Evolutionary conservation across 2,329 filamentous ascomycete species (phyloP).

Genomic region (Alternaria arborescens): DNA sequence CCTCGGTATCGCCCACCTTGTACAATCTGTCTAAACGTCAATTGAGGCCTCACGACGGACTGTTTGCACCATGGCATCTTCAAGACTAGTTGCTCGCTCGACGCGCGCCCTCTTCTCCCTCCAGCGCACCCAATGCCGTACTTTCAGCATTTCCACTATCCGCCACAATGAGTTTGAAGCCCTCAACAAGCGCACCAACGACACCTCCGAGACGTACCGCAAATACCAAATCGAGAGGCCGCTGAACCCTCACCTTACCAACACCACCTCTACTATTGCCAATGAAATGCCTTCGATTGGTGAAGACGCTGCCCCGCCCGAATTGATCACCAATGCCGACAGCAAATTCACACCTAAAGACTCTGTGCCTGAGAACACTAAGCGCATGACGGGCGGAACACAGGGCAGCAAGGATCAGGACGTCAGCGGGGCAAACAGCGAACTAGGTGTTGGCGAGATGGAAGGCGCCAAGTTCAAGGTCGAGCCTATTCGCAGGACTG

Average conservation of each 20-base stretch:
- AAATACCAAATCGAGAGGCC: slow-evolving; percentile 65
- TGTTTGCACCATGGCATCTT: slow-evolving; percentile 54
- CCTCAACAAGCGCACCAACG: slow-evolving; percentile 60
- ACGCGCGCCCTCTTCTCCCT: slow-evolving; percentile 52
- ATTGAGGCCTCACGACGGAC: slow-evolving; percentile 25
- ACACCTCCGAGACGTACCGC: slow-evolving; percentile 63
- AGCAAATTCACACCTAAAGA: slow-evolving; percentile 66
- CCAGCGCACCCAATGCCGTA: slow-evolving; percentile 43
- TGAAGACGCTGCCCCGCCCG: slow-evolving; percentile 65
- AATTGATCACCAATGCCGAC: slow-evolving; percentile 66
- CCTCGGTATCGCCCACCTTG: slow-evolving; percentile 29
- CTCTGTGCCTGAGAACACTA: slow-evolving; percentile 68
- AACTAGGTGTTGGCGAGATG: slow-evolving; percentile 45
- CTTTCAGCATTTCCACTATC: slow-evolving; percentile 51
- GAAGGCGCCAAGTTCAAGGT: slow-evolving; percentile 74
- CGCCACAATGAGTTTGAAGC: slow-evolving; percentile 51
- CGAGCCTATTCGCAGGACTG: slow-evolving; percentile 84
- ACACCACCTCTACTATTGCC: slow-evolving; percentile 69
- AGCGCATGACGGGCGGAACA: slow-evolving; percentile 71
- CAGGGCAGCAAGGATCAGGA: slow-evolving; percentile 59
- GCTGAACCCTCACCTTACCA: slow-evolving; percentile 69
- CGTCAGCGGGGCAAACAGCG: slow-evolving; percentile 38
- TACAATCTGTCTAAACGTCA: slow-evolving; percentile 14
- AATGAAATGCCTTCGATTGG: slow-evolving; percentile 70
- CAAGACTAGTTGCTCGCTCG: slow-evolving; percentile 57